A percentile compares a stretch with the other conserved stretches of the same genome.
Conservation (phyloP, 2,329 filamentous ascomycete species). For the Colletotrichum simmondsii region DNA sequence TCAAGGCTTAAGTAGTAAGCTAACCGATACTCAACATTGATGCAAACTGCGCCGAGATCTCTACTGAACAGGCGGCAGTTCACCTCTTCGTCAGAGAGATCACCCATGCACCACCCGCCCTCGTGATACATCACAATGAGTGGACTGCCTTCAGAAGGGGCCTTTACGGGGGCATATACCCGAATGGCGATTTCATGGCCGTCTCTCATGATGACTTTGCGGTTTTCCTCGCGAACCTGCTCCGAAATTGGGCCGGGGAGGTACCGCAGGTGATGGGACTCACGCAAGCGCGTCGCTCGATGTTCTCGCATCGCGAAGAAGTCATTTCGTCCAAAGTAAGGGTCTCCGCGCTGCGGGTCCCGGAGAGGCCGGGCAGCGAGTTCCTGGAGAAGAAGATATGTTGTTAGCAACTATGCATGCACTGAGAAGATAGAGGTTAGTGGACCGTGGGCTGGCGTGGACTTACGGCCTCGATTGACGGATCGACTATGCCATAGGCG, state of each 20-base stretch:
- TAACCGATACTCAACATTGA: constrained; percentile 60
- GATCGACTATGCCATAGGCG: constrained; percentile 6
- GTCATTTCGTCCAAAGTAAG: constrained; percentile 14
- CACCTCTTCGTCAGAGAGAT: constrained; percentile 24
- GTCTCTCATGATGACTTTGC: constrained; percentile 13
- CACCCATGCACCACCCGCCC: constrained; percentile 22
- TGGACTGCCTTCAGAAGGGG: neutral
- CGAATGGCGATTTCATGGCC: constrained; percentile 10
- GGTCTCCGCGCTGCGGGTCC: constrained; percentile 3
- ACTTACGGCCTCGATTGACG: constrained; percentile 13
- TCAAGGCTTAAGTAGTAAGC: accelerated
- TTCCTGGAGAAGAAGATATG: neutral
- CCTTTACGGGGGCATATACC: constrained; percentile 8
- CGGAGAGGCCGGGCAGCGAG: constrained; percentile 7
- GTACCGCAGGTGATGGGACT: constrained; percentile 21
- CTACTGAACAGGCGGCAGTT: constrained; percentile 27
- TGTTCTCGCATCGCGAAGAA: constrained; percentile 19
- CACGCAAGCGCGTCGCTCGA: constrained; percentile 16
- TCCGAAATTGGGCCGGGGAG: constrained; percentile 16
- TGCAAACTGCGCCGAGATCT: constrained; percentile 23
- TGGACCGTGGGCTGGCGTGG: too few relatives aligned
- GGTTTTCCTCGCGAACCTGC: constrained; percentile 23
- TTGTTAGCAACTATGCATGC: neutral
- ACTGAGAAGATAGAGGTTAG: too few relatives aligned
- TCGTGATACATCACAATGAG: constrained; percentile 31